Base-by-base conservation (phyloP, 1,139 yeast species). In the Lizanozyma gosingica region DNA sequence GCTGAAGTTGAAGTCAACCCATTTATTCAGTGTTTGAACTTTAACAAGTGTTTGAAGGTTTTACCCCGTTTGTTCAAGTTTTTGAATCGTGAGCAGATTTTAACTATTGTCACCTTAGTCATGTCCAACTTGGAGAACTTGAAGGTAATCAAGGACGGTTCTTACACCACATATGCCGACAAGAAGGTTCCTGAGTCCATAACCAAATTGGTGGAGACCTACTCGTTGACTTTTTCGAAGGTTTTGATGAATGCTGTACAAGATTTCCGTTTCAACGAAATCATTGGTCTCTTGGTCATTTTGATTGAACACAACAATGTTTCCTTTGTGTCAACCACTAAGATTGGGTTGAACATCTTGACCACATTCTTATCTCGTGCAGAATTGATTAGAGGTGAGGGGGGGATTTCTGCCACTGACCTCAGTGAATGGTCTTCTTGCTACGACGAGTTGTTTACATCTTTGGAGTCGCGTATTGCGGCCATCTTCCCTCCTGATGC, bases 291-390 rank as follows among this genome's bases (percentile, higher is more conserved):
- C 47, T 67, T 90, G 49, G 80, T 83, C 38, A 79, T 82, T 43
- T 65, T 88, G 52, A 77, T 87, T 46, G 81, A 79, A 49, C 83
- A 82, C 52, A 82, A 82, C 54, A 76, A 80, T 49, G 79, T 85
- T 27, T 76, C 90, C 14, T 78, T 80, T 55, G 76, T 85, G 22
- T 76, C 86, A 9, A 81, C 92, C 3, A 86, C 96, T 39, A 86
- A 85, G 60, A 76, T 86, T 48, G 97, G 97, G 15, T 76, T 88
- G 53, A 83, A 95, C 3, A 70, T 90, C 45, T 75, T 90, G 44
- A 92, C 97, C 0, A 87, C 94, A 14, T 69, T 92, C 50, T 79
- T 90, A 46, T 86, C 97, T 4, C 80, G 97, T 54, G 94, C 96
- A 17, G 97, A 92, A 61, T 77, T 90, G 51, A 83, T 88, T 53